Conservation (phyloP, 2,329 filamentous ascomycete genomes). For the Uncinocarpus reesii region DNA sequence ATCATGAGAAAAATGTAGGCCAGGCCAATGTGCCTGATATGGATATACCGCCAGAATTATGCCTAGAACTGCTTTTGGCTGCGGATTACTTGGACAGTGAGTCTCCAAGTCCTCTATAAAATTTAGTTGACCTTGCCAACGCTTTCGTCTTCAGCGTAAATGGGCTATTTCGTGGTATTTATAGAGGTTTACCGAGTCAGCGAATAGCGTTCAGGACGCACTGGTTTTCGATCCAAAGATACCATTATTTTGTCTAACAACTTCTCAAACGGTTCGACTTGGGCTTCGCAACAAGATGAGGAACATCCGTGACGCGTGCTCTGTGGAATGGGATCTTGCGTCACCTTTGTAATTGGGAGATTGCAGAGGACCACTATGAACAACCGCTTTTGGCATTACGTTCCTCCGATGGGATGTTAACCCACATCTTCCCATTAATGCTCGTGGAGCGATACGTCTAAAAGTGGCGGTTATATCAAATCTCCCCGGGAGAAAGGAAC, state of each 20-base stretch:
- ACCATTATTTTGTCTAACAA: not conserved
- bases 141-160: not conserved
- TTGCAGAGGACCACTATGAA: too few relatives aligned
- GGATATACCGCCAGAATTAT: slow-evolving; percentile 56
- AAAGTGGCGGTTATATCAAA: slow-evolving; percentile 35
- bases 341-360: too few relatives aligned
- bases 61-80: slow-evolving; percentile 55
- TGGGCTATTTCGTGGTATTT: too few relatives aligned
- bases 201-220: too few relatives aligned
- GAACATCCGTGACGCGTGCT: too few relatives aligned
- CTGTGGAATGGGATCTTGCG: too few relatives aligned
- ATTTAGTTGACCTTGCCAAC: not conserved
- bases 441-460: slow-evolving; percentile 32
- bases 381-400: slow-evolving; percentile 12
- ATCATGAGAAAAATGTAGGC: slow-evolving; percentile 54
- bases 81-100: slow-evolving; percentile 52
- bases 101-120: slow-evolving; percentile 1
- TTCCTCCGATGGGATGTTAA: slow-evolving; percentile 13
- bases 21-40: slow-evolving; percentile 54
- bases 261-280: too few relatives aligned
- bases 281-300: too few relatives aligned
- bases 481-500: not conserved
- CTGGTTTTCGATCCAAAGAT: not conserved
- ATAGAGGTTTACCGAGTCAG: too few relatives aligned
- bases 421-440: slow-evolving; percentile 24